Evolutionary conservation across 257 asterid species (phyloP), one percentile per base, ranked within the genome.

Genomic region (Echium plantagineum): DNA sequence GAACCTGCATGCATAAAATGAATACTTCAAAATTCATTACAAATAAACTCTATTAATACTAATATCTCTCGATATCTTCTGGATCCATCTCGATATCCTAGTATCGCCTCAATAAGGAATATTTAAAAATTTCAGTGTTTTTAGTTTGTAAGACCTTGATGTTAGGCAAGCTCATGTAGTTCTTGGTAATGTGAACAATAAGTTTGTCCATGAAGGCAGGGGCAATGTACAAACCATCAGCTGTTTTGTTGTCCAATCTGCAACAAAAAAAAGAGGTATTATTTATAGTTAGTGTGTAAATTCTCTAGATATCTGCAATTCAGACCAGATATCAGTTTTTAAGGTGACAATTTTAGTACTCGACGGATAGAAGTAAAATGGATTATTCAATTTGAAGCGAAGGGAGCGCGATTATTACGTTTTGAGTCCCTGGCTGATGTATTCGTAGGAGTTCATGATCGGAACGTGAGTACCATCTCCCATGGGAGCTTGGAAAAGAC

Each of bases 171-270:
- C 9, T 70, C 89, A 87, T 70, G 81, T 76, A 85, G 84, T 87
- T 85, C 84, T 87, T 87, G 71, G 75, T 9, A 47, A 85, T 54
- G 76, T 87, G 96, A 31, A 85, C 81, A 48, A 87, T 66, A 48
- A 87, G 93, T 78, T 87, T 87, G 87, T 87, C 96, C 94, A 83
- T 85, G 86, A 87, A 87, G 6, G 93, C 94, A 15, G 96, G 96
- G 54, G 96, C 94, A 55, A 87, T 87, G 76, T 85, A 87, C 31
- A 60, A 69, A 61, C 94, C 96, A 53, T 66, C 60, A 82, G 83
- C 46, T 10, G 49, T 42, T 42, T 75, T 87, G 83, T 87, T 87
- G 74, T 87, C 96, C 15, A 85, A 28, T 21, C 61, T 63, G 76
- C 70, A 76, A 49, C 75, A 66, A 72, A 57, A 51, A 5, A 55